Base-by-base conservation (phyloP, 116 monocot species). In the Phalaenopsis hybrid region DNA sequence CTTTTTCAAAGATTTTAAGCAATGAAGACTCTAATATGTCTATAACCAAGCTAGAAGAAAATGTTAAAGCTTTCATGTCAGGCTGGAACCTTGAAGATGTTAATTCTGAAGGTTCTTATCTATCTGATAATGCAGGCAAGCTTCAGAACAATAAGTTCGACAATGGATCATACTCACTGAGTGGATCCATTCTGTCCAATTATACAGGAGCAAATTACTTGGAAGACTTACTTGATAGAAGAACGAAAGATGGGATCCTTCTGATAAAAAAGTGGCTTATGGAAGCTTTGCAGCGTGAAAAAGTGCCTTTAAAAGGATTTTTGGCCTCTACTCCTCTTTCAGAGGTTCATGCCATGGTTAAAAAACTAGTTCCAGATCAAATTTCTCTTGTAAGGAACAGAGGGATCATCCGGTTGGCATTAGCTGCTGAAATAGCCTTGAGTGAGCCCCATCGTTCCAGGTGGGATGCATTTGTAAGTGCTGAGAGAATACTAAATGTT, bases 391-490 rank as follows among this genome's bases (percentile, higher is more conserved):
- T 99, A 23, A 89, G 80, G 88, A 92, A 92, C 82, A 99, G 84
- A 86, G 94, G 86, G 75, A 91, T 92, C 73, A 87, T 99, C 46
- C 89, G 92, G 84, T 79, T 99, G 81, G 92, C 92, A 46, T 83
- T 88, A 76, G 94, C 99, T 74, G 83, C 95, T 82, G 84, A 86
- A 74, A 85, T 81, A 81, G 92, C 89, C 43, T 75, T 93, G 17
- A 88, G 83, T 79, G 95, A 94, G 58, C 88, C 88, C 75, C 83
- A 81, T 69, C 86, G 88, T 85, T 92, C 99, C n/a, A 88, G 78
- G 8, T 99, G 99, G 99, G 92, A 95, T 88, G 99, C 99, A 59
- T 95, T 94, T 85, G 83, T 84, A 3, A 95, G 92, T 88, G 95
- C 99, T 20, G 95, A 99, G 81, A 93, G 86, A 65, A 93, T 99